phyloP scores from a whole-genome alignment of 768 basidiomycete species.

The Tulasnella sp. region DNA sequence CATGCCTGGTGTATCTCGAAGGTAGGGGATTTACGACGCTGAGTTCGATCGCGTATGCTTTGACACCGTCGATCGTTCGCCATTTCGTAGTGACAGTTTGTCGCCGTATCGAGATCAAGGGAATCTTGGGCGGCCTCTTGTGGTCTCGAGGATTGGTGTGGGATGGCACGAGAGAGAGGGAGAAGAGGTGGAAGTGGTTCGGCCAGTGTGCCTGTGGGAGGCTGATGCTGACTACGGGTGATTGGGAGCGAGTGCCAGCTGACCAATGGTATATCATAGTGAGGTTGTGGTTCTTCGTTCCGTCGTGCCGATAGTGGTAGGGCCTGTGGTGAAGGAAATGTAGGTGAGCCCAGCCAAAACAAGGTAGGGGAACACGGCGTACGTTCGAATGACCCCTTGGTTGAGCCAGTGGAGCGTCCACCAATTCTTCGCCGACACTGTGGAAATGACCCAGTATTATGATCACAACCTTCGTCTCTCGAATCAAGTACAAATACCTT shows the following conservation, averaged over 20 bases:
- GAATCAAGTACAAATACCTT: slow-evolving; percentile 22
- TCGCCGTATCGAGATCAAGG: slow-evolving; percentile 16
- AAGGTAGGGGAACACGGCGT: not conserved
- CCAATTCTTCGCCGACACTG: slow-evolving; percentile 10
- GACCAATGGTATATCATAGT: slow-evolving; percentile 32
- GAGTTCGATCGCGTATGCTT: slow-evolving; percentile 42
- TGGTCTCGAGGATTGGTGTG: slow-evolving; percentile 6
- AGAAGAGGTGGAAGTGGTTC: slow-evolving; percentile 39
- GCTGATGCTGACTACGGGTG: slow-evolving; percentile 45
- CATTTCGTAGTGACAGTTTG: slow-evolving; percentile 25
- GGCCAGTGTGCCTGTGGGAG: slow-evolving; percentile 38
- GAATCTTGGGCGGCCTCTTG: not conserved
- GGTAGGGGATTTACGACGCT: slow-evolving; percentile 52
- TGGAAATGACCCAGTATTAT: not conserved
- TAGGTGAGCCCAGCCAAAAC: not conserved
- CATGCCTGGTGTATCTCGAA: slow-evolving; percentile 27
- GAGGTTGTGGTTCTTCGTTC: slow-evolving; percentile 29
- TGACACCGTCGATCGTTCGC: slow-evolving; percentile 24
- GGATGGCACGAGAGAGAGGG: slow-evolving; percentile 25
- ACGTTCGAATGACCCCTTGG: slow-evolving; percentile 30
- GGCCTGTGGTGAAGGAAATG: slow-evolving; percentile 23
- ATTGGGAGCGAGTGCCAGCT: slow-evolving; percentile 34
- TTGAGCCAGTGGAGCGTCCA: slow-evolving; percentile 33
- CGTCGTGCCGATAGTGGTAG: slow-evolving; percentile 27
- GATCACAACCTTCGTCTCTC: not conserved